These are phyloP conservation scores for Torrubiellomyces zombiae DNA, from an alignment of 2,329 filamentous ascomycete species.

Conservation along the genomic window DNA sequence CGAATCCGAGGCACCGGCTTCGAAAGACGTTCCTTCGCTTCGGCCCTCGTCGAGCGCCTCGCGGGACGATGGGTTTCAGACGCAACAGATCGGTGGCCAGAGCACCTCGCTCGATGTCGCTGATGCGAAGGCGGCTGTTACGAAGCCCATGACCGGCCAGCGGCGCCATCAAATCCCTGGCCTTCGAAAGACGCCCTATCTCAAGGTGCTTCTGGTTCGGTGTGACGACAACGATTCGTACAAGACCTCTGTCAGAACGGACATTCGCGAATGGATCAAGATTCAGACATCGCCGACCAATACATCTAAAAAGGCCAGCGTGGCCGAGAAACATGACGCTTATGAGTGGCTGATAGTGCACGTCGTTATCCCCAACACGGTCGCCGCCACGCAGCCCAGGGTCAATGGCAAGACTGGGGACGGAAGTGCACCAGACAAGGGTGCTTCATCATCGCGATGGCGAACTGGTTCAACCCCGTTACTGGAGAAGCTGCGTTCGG, in stretches of 20 bases:
- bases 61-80: slow-evolving; percentile 44
- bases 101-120: slow-evolving; percentile 20
- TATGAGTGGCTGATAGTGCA: slow-evolving; percentile 93
- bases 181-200: slow-evolving; percentile 77
- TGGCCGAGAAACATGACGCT: slow-evolving; percentile 85
- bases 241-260: slow-evolving; percentile 60
- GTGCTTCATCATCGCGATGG: slow-evolving; percentile 53
- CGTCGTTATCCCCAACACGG: slow-evolving; percentile 75
- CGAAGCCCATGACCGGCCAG: slow-evolving; percentile 16
- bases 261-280: slow-evolving; percentile 85
- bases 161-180: slow-evolving; percentile 91
- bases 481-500: slow-evolving; percentile 73
- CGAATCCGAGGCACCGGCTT: slow-evolving; percentile 27
- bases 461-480: slow-evolving; percentile 65
- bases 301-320: slow-evolving; percentile 38
- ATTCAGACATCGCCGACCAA: slow-evolving; percentile 45
- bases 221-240: slow-evolving; percentile 95
- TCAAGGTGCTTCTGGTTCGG: slow-evolving; percentile 76
- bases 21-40: slow-evolving; percentile 13
- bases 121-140: slow-evolving; percentile 17
- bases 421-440: slow-evolving; percentile 46
- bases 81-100: slow-evolving; percentile 31
- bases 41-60: slow-evolving; percentile 17
- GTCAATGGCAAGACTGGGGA: slow-evolving; percentile 36
- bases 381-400: slow-evolving; percentile 62